Conservation (phyloP, 345 rosid genomes). For the Eucalyptus marginata region DNA sequence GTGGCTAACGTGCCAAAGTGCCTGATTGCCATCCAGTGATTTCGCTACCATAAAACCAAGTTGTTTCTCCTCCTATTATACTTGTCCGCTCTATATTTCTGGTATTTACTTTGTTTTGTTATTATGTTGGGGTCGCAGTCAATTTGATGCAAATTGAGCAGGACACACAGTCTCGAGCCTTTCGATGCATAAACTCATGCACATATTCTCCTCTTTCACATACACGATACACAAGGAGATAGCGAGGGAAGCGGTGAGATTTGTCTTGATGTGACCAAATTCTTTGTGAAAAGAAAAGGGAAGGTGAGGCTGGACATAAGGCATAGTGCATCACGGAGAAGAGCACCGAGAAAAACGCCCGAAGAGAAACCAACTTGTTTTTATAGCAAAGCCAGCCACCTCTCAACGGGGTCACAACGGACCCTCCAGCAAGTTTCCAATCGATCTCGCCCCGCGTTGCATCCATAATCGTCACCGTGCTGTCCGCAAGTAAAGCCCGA, state of each 20-base stretch:
- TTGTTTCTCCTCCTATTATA: background rate
- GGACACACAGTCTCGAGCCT: background rate
- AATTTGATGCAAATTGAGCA: background rate
- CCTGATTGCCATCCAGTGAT: background rate
- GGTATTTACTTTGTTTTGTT: background rate
- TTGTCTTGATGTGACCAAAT: background rate
- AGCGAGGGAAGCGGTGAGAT: background rate
- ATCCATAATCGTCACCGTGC: background rate
- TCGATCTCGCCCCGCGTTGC: background rate
- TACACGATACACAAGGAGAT: background rate
- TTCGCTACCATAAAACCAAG: background rate
- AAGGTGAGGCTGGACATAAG: background rate
- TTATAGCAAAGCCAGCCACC: background rate
- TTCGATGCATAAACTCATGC: background rate
- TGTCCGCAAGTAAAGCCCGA: background rate
- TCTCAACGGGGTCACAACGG: background rate
- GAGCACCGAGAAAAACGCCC: background rate
- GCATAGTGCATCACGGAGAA: background rate
- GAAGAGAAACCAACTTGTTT: background rate
- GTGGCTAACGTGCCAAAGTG: background rate
- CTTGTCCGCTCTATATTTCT: too few species aligned
- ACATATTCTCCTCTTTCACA: background rate
- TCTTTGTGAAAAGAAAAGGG: too few species aligned
- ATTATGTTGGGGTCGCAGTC: background rate
- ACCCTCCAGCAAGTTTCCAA: background rate